Base-by-base conservation (phyloP, 2,329 filamentous ascomycete species). In the Eutypella sp. region DNA sequence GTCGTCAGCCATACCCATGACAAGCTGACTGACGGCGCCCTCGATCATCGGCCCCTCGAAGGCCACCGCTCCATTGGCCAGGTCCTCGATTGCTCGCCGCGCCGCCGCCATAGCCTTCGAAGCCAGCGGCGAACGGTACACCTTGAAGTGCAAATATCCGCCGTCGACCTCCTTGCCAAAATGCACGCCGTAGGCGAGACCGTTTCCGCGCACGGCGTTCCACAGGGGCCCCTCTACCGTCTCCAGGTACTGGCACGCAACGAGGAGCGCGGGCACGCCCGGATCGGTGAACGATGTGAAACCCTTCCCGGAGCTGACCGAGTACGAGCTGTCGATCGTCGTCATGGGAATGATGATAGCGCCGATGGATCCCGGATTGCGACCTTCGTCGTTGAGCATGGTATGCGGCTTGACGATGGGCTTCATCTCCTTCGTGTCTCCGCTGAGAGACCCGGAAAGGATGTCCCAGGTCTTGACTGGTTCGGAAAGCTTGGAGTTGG, bases 201-300 rank as follows among this genome's bases (percentile, higher is more conserved):
- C 93, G 37, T 89, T 93, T 46, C 93, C 93, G 40, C 93, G 89
- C 41, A 97, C 87, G 0, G 89, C 89, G 52, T 86, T 86, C 92
- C 93, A 97, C 25, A 99, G 80, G 1, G 93, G 93, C 0, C 93
- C 93, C 67, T 99, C 93, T 16, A 95, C 87, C 1, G 90, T 84
- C 61, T 96, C 91, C 49, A 99, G 84, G 62, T 96, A 97, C 18
- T 90, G 84, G 41, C 90, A 81, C 1, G 92, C 90, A 7, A 99
- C 91, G 64, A 95, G 81, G 42, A 96, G 76, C 2, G 91, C 84
- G 0, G 93, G 90, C 1, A 97, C 74, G 15, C 81, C 78, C 0
- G 90, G 84, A 58, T 96, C 85, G 4, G 78, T 75, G 60, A 86
- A 91, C 0, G 85, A 88, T 20, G 80, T 77, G 15, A 92, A 79